Percentiles rank a stretch among this genome's conserved stretches.
phyloP scores from a whole-genome alignment of 805 yeast species.

The Cyberlindnera petersonii region DNA sequence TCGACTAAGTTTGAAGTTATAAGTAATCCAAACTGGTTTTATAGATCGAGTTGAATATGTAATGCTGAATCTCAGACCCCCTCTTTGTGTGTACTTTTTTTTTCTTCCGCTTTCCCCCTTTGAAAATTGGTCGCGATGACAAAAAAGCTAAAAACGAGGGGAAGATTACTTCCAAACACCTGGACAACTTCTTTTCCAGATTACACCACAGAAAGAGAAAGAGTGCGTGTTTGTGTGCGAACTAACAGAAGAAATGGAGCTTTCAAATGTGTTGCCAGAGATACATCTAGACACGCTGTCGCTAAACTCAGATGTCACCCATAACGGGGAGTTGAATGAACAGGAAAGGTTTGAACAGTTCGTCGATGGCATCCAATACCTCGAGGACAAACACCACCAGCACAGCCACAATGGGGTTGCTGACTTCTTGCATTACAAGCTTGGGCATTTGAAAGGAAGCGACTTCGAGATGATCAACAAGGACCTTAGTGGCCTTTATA shows the following conservation, averaged over 20 bases:
- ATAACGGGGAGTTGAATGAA: conserved; percentile 1
- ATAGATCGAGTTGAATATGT: no score
- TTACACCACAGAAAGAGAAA: no score
- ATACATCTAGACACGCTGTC: conserved; percentile 4
- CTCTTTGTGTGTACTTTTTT: no score
- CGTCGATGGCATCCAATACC: conserved; percentile 12
- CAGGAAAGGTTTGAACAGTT: conserved; percentile 14
- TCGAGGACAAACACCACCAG: conserved; percentile 12
- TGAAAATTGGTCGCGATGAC: no score
- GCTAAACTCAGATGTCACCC: not conserved
- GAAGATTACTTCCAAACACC: no score
- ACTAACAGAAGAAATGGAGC: conserved; percentile 1
- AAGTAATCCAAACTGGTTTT: no score
- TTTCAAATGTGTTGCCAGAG: conserved; percentile 1
- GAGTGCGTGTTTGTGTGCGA: no score
- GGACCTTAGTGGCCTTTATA: conserved; percentile 16
- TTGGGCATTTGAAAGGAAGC: conserved; percentile 22
- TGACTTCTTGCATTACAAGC: conserved; percentile 20
- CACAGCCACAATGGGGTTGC: conserved; percentile 22
- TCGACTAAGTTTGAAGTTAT: no score
- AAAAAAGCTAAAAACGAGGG: no score
- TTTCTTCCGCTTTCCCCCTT: no score
- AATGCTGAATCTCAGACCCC: no score
- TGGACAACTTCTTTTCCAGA: no score
- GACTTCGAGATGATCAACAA: conserved; percentile 16